Evolutionary conservation across 495 filamentous ascomycete species (phyloP).

Genomic region (Mytilinidion resinicola): DNA sequence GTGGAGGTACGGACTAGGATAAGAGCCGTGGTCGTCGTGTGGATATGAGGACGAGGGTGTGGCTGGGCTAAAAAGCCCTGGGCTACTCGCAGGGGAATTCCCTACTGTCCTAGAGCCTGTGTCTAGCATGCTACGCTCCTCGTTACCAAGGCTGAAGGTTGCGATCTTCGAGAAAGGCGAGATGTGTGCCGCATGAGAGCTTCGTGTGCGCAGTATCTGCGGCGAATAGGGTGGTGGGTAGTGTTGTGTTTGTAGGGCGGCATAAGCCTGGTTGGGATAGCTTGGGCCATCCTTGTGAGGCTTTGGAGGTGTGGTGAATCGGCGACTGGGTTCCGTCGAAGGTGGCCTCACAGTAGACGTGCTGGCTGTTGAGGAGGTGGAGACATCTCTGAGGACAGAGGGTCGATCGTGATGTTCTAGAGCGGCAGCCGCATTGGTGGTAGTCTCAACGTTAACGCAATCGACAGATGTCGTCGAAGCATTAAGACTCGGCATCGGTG

Average conservation of each 20-base stretch:
- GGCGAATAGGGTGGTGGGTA: constrained; percentile 32
- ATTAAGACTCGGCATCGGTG: constrained; percentile 18
- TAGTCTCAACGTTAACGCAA: not conserved
- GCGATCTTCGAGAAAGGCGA: constrained; percentile 27
- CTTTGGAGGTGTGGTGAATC: constrained; percentile 7
- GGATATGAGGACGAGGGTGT: constrained; percentile 18
- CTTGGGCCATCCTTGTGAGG: constrained; percentile 26
- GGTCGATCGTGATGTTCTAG: constrained; percentile 21
- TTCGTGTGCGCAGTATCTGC: constrained; percentile 28
- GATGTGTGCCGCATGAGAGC: constrained; percentile 31
- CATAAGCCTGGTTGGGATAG: constrained; percentile 40
- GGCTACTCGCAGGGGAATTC: constrained; percentile 37
- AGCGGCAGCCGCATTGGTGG: not conserved
- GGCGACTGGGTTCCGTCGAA: constrained; percentile 14
- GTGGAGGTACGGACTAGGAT: constrained; percentile 39
- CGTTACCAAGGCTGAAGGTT: constrained; percentile 22
- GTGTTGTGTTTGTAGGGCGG: constrained; percentile 38
- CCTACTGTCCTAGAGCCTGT: constrained; percentile 35
- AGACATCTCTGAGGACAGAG: constrained; percentile 24
- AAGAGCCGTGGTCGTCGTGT: constrained; percentile 31
- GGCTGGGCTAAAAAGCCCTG: constrained; percentile 36
- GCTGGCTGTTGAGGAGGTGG: constrained; percentile 30
- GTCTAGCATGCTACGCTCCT: constrained; percentile 24
- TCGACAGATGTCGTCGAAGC: constrained; percentile 21
- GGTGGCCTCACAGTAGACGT: constrained; percentile 27